Evolutionary conservation across 257 asterid species (phyloP).

Genomic region (Haberlea rhodopensis): DNA sequence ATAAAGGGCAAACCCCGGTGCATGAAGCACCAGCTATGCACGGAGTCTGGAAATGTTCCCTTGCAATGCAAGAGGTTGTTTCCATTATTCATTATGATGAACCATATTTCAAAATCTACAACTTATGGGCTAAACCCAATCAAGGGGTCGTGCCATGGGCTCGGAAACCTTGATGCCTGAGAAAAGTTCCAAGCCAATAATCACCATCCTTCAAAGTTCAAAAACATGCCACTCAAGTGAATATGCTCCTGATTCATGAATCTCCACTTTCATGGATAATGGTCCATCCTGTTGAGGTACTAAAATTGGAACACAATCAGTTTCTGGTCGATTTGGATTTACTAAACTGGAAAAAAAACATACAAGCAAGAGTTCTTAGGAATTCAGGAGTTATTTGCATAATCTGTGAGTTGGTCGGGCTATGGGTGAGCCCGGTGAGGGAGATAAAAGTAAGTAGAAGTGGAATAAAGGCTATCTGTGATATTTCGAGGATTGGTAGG

Average conservation of each 20-base stretch:
- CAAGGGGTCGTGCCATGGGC: not conserved
- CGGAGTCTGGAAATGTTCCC: too few relatives aligned
- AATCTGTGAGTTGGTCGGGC: not conserved
- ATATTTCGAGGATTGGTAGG: too few relatives aligned
- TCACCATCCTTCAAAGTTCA: not conserved
- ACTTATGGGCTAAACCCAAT: not conserved
- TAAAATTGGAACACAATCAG: not conserved
- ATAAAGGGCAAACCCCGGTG: too few relatives aligned
- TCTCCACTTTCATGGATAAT: not conserved
- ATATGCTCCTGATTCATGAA: too few relatives aligned
- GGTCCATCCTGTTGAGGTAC: not conserved
- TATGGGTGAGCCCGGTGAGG: too few relatives aligned
- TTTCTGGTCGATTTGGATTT: not conserved
- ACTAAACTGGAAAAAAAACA: not conserved
- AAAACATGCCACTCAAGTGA: not conserved
- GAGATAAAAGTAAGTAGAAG: too few relatives aligned
- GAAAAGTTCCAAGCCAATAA: conserved; percentile 1
- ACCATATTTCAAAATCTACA: conserved; percentile 8
- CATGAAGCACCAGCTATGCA: too few relatives aligned
- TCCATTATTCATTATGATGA: not conserved
- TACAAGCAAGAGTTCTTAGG: not conserved
- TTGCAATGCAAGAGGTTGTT: too few relatives aligned
- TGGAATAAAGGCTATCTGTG: too few relatives aligned
- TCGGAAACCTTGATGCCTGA: not conserved
- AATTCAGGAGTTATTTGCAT: not conserved